Evolutionary conservation across 768 basidiomycete genomes (phyloP), one percentile per base, ranked within the genome.

Genomic region (Lyophyllum atratum): DNA sequence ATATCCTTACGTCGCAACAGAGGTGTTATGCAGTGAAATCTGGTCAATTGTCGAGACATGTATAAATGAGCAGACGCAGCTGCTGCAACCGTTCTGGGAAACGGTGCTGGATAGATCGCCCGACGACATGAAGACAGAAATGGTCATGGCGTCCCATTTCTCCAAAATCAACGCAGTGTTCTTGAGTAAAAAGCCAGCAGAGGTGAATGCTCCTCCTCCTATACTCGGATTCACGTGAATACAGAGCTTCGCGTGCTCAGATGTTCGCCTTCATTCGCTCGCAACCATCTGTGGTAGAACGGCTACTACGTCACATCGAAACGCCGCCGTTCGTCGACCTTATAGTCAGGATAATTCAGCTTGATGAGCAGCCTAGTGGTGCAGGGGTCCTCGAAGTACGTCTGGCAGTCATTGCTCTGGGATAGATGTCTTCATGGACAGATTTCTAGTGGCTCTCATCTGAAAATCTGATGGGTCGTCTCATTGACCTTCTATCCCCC

Each of bases 1-100:
- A 72, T 98, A 93, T 72, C 93, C 95, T 1, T 90, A 92, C 66
- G 85, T 95, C 21, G 90, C 93, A 15, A 94, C 95, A 25, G 96
- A 98, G 71, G 93, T 98, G 22, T 83, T 98, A 31, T 95, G 94
- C 74, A 91, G 92, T 72, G 95, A 96, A 65, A 89, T 96, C 73
- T 97, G 94, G 89, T 91, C 90, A 21, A 92, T 98, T 66, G 87
- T 94, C 47, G 93, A 95, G 72, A 93, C 92, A 1, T 92, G 93
- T 64, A 77, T 96, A 65, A 81, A 80, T 64, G 78, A 89, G 64
- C 79, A 83, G 50, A 79, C 85, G 10, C 84, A 89, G 56, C 79
- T 97, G 52, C 80, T 98, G 51, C 76, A 80, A 37, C 90, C 93
- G 11, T 96, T 97, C 78, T 97, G 95, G 95, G 93, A 97, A 72